A percentile compares a stretch with the other conserved stretches of the same genome.
These are phyloP conservation scores for Yarrowia sp. DNA, from an alignment of 805 yeast species.

Conservation along the genomic window DNA sequence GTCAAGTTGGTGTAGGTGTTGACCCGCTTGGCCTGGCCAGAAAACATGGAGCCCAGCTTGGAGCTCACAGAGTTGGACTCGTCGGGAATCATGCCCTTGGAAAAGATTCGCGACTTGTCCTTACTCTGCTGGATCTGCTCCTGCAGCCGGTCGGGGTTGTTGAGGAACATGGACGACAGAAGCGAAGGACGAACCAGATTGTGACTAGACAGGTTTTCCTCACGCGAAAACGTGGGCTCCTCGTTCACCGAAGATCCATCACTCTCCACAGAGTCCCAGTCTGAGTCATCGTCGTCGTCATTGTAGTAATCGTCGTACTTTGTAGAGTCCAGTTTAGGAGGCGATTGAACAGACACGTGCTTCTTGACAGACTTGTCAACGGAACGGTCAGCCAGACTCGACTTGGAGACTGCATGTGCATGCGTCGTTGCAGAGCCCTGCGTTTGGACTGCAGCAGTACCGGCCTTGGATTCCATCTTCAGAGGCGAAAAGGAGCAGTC, in stretches of 20 bases:
- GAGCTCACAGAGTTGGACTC: constrained; percentile 10
- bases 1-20: background rate
- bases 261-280: constrained; percentile 42
- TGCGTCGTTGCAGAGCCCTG: no score
- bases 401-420: background rate
- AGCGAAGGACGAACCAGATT: constrained; percentile 40
- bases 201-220: constrained; percentile 34
- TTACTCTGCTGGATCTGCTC: constrained; percentile 28
- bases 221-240: constrained; percentile 33
- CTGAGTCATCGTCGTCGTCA: constrained; percentile 37
- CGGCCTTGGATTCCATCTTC: background rate
- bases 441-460: no score
- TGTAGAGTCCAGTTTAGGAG: constrained; percentile 13
- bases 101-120: constrained; percentile 23
- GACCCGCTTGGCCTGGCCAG: constrained; percentile 23
- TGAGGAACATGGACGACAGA: constrained; percentile 40
- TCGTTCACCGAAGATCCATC: constrained; percentile 37
- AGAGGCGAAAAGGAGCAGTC: constrained; percentile 12
- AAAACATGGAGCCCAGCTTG: constrained; percentile 14
- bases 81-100: constrained; percentile 26
- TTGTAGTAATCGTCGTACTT: constrained; percentile 31
- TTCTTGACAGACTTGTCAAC: background rate
- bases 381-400: background rate
- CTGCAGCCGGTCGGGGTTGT: constrained; percentile 33
- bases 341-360: constrained; percentile 3